Evolutionary conservation across 805 yeast species (phyloP).

Genomic region (Metschnikowia dekortorum): DNA sequence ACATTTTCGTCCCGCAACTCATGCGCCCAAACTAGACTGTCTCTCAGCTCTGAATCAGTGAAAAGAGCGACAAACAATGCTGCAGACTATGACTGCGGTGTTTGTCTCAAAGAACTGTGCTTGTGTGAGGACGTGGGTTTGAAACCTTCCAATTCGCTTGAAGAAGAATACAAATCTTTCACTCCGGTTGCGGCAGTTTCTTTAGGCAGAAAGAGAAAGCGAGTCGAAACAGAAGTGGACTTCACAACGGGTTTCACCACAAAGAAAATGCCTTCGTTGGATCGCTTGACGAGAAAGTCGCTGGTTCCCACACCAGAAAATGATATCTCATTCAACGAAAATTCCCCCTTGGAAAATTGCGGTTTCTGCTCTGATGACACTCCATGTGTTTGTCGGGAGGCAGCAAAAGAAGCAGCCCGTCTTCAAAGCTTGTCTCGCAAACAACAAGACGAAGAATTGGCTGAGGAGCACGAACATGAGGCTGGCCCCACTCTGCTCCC

Average conservation of each 20-base stretch:
- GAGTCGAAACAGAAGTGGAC: conserved; percentile 42
- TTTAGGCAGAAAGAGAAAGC: conserved; percentile 30
- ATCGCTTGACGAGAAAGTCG: conserved; percentile 21
- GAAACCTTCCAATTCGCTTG: conserved; percentile 22
- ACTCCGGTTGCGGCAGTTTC: conserved; percentile 68
- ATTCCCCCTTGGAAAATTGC: conserved; percentile 65
- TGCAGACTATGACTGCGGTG: conserved; percentile 49
- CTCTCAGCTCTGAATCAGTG: background rate
- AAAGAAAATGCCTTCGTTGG: conserved; percentile 34
- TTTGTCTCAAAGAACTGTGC: conserved; percentile 67
- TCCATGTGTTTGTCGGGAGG: conserved; percentile 89
- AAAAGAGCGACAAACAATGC: background rate
- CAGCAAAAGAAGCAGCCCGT: conserved; percentile 48
- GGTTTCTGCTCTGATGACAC: conserved; percentile 93
- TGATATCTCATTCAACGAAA: conserved; percentile 31
- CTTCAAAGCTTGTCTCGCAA: conserved; percentile 24
- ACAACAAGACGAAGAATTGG: conserved; percentile 12
- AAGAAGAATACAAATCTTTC: conserved; percentile 39
- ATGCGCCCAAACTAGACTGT: background rate
- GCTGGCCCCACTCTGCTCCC: conserved; percentile 35
- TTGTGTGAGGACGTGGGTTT: conserved; percentile 55
- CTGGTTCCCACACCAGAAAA: conserved; percentile 2
- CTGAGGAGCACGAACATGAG: conserved; percentile 12
- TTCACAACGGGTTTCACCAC: conserved; percentile 47
- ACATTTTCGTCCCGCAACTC: background rate